Base-by-base conservation (phyloP, 2,329 filamentous ascomycete genomes). In the Colletotrichum caudatum region DNA sequence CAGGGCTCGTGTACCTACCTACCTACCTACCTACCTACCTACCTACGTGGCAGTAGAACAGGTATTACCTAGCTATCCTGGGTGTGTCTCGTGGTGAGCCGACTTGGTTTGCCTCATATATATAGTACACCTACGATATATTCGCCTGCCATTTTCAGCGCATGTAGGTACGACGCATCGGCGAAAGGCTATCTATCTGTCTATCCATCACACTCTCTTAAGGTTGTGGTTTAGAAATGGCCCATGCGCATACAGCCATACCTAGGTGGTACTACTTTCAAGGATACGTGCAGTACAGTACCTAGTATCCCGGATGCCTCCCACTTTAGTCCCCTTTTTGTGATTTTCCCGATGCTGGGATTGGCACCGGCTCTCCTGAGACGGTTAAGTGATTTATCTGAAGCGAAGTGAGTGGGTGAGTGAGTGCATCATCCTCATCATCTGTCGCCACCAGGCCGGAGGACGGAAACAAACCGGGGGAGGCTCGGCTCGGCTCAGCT, bases 401-500 rank as follows among this genome's bases (percentile, higher is more conserved):
- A 46, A 44, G 64, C 50, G 41, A 62, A 57, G 64, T 61, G 63
- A 29, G 3, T 29, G 29, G 5, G 29, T 29, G 29, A 29, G 26
- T 29, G 26, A 37, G 35, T 37, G 35, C 35, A 37, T 37, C 35
- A 57, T 62, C 29, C 2, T 29, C 68, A 57, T 62, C 68, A 71
- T 44, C 33, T 35, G 37, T 53, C 53, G 64, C 62, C 41, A 51
- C 58, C 53, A 54, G 54, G 5, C 3, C 9, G 9, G 59, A 29
- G 56, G 50, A 61, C 50, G 56, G 39, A 66, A 67, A 70, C 63
- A 29, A 26, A 46, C 20, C 16, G 50, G n/a, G 7, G 46, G 33
- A 41, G 39, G 29, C 29, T 29, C 29, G 20, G 61, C 20, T 35
- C 29, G 37, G 48, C 39, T 65, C 62, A 37, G 44, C 5, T 16